Evolutionary conservation across 495 filamentous ascomycete species (phyloP).

Genomic region (Neurospora sp.): DNA sequence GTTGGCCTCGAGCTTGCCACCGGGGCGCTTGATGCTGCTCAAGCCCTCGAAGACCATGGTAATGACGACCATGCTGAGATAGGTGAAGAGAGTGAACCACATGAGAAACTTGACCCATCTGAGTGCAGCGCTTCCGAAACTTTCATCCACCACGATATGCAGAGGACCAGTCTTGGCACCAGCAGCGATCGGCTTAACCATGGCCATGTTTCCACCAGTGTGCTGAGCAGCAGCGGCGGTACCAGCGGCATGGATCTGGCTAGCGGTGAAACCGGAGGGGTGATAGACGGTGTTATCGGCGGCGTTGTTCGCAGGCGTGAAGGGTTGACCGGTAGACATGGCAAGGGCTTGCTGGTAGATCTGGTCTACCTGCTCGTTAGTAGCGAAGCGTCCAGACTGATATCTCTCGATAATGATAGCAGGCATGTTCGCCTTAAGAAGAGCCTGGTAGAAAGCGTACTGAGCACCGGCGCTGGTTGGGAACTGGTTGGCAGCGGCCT

Average conservation of each 20-base stretch:
- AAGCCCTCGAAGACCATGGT: slow-evolving; percentile 72
- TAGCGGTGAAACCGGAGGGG: slow-evolving; percentile 36
- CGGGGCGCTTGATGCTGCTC: slow-evolving; percentile 66
- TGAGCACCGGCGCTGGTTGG: slow-evolving; percentile 77
- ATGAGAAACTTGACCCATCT: slow-evolving; percentile 83
- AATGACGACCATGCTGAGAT: slow-evolving; percentile 61
- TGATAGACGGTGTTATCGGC: slow-evolving; percentile 22
- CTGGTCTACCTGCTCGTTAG: slow-evolving; percentile 59
- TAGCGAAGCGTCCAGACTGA: slow-evolving; percentile 70
- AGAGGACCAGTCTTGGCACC: slow-evolving; percentile 72
- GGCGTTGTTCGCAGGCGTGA: slow-evolving; percentile 18
- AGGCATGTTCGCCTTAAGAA: slow-evolving; percentile 86
- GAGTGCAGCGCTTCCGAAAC: slow-evolving; percentile 64
- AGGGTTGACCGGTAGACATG: slow-evolving; percentile 44
- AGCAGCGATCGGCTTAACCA: slow-evolving; percentile 33
- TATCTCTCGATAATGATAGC: slow-evolving; percentile 85
- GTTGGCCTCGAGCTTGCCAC: slow-evolving; percentile 51
- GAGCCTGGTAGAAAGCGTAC: slow-evolving; percentile 83
- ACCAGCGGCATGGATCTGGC: slow-evolving; percentile 72
- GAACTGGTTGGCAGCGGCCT: slow-evolving; percentile 86
- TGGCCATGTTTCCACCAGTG: slow-evolving; percentile 54
- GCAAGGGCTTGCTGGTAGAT: slow-evolving; percentile 68
- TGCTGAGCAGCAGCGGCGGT: slow-evolving; percentile 76
- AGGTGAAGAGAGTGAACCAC: slow-evolving; percentile 65
- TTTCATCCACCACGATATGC: slow-evolving; percentile 94